phyloP scores from a whole-genome alignment of 495 filamentous ascomycete species.

The Xylaria cubensis region DNA sequence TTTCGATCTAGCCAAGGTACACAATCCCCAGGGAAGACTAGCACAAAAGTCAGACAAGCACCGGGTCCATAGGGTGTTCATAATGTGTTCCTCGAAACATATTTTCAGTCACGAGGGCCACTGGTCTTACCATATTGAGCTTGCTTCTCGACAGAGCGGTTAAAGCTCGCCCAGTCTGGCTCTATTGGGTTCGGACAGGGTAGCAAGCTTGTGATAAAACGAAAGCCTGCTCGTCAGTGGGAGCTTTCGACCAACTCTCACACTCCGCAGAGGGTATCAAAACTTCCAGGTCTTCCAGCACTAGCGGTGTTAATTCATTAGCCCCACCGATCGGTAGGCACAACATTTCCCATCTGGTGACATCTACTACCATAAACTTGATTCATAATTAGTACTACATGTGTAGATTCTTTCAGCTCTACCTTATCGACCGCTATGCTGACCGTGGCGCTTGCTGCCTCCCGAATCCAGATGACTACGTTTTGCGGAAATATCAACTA shows the following conservation, averaged over 20 bases:
- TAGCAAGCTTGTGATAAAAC: not conserved
- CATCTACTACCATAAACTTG: no score
- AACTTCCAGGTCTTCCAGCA: not conserved
- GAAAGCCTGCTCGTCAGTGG: not conserved
- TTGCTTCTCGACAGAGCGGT: not conserved
- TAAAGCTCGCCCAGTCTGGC: not conserved
- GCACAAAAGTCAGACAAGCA: not conserved
- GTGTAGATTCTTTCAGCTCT: no score
- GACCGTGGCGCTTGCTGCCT: not conserved
- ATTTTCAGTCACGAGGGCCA: not conserved
- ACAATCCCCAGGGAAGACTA: not conserved
- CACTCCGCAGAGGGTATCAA: not conserved
- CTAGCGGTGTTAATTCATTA: not conserved
- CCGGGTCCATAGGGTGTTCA: not conserved
- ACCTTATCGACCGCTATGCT: no score
- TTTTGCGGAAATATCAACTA: not conserved
- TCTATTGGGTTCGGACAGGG: not conserved
- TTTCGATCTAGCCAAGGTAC: not conserved
- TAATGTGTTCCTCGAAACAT: not conserved
- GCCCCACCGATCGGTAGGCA: no score
- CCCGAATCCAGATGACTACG: not conserved
- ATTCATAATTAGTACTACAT: no score
- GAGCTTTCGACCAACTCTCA: not conserved
- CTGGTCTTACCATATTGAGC: not conserved
- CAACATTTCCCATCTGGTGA: no score